Percentiles rank a stretch among this genome's conserved stretches.
Conservation (phyloP, 305 asterid species). For the Salvia sclarea region DNA sequence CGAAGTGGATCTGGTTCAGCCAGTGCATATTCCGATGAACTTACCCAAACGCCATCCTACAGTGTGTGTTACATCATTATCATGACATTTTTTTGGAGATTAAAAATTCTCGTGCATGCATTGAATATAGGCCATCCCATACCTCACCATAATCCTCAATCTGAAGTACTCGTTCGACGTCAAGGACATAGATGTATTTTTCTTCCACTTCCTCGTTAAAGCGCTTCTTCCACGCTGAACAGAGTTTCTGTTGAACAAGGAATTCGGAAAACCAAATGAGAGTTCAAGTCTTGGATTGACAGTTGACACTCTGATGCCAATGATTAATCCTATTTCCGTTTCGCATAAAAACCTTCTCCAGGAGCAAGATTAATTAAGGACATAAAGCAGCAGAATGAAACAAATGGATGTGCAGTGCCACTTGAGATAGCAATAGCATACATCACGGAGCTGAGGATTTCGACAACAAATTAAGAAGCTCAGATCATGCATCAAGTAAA, state of each 20-base stretch:
- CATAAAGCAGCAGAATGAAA: slow-evolving; percentile 7
- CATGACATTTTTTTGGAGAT: slow-evolving; percentile 11
- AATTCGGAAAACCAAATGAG: slow-evolving; percentile 34
- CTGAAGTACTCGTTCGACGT: slow-evolving; percentile 76
- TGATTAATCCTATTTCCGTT: not conserved
- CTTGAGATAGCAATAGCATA: not conserved
- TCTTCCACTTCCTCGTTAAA: slow-evolving; percentile 73
- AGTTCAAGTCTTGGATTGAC: no score
- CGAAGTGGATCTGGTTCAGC: slow-evolving; percentile 95
- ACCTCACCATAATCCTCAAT: slow-evolving; percentile 92
- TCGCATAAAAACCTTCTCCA: not conserved
- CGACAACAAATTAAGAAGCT: slow-evolving; percentile 1
- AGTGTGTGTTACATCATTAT: slow-evolving; percentile 21
- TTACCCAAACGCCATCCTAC: slow-evolving; percentile 83
- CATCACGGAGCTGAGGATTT: not conserved
- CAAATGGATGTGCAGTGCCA: not conserved
- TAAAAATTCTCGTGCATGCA: not conserved
- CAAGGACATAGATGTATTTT: slow-evolving; percentile 53
- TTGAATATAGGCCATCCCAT: slow-evolving; percentile 55
- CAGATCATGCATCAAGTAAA: no score
- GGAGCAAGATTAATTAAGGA: no score
- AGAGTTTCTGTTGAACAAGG: slow-evolving; percentile 53
- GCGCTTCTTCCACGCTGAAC: slow-evolving; percentile 63
- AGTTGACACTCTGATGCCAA: no score
- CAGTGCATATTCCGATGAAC: slow-evolving; percentile 60